Base-by-base conservation (phyloP, 768 basidiomycete species). In the Mycena alexandri region DNA sequence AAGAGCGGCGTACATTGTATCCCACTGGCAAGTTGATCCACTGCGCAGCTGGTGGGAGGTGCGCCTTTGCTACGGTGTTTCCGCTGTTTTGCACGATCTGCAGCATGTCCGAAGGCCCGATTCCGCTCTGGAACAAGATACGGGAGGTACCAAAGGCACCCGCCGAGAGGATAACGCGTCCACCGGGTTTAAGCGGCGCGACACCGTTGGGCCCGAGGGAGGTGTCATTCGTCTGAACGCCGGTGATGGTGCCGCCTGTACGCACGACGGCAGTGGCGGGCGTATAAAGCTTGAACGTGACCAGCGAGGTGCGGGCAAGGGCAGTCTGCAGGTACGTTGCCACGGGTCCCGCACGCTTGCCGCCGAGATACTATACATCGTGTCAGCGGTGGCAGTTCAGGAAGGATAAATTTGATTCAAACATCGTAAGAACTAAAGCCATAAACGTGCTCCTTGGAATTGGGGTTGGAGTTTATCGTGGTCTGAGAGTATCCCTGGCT, bases 251-350 rank as follows among this genome's bases (percentile, higher is more conserved):
- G 29, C 83, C 76, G 44, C 88, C 87, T 67, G 86, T 87, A 50
- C 89, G 87, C 29, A 86, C 84, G 59, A 90, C 84, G 71, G 85
- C 84, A 24, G 79, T 77, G 46, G 86, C 89, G 41, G 79, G 77
- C 21, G 82, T 82, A 71, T 86, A 83, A 59, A 84, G 80, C 70
- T 79, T 83, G 78, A 84, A 83, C 1, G 79, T 80, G 68, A 89
- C 82, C 78, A 89, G 89, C 9, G 78, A 73, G 29, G 8, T 55
- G 38, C 89, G 84, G 14, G 81, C 78, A 59, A 78, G 77, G 6
- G 89, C 87, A n/a, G 88, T 85, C 62, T 84, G 82, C 73, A 86
- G 84, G 77, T 90, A 90, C 5, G 87, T 88, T 10, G 85, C 84
- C 19, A 89, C 86, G 12, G 88, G 86, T 0, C 89, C 89, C 12